Conservation (phyloP, 495 filamentous ascomycete species). For the Pseudomonodictys pantanalensis region DNA sequence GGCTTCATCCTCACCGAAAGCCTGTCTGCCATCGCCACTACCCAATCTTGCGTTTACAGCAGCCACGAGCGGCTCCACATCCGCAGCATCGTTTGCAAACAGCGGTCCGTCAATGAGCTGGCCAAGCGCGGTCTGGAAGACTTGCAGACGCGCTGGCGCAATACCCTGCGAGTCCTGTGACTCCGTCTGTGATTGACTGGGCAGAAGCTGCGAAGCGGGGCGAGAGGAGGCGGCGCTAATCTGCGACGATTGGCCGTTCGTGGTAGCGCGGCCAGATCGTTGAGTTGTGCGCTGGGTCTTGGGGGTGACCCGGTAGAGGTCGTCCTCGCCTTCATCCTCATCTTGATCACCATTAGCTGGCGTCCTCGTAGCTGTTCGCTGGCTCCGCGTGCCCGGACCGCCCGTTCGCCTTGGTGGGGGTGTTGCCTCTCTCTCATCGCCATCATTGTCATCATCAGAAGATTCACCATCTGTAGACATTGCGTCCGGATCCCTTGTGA, state of each 20-base stretch:
- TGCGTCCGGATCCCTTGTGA: conserved; percentile 39
- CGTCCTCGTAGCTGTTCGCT: conserved; percentile 10
- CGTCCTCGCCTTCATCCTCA: conserved; percentile 55
- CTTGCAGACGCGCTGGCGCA: conserved; percentile 58
- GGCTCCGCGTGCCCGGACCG: conserved; percentile 53
- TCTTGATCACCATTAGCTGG: conserved; percentile 41
- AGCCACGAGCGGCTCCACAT: conserved; percentile 68
- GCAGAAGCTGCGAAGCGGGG: conserved; percentile 63
- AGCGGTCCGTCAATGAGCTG: conserved; percentile 72
- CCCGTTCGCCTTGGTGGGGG: conserved; percentile 37
- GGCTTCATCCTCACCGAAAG: conserved; percentile 71
- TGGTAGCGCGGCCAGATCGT: conserved; percentile 34
- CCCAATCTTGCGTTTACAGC: conserved; percentile 74
- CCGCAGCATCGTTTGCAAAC: conserved; percentile 76
- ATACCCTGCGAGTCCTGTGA: conserved; percentile 51
- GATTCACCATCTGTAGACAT: conserved; percentile 41
- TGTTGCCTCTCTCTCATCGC: conserved; percentile 46
- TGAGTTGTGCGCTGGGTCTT: conserved; percentile 46
- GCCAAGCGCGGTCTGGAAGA: conserved; percentile 78
- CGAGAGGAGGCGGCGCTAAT: conserved; percentile 65
- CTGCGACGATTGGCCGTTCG: conserved; percentile 52
- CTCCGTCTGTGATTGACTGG: conserved; percentile 54
- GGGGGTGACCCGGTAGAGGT: conserved; percentile 58
- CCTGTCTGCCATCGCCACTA: conserved; percentile 40
- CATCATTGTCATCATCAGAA: conserved; percentile 47